Base-by-base conservation (phyloP, 1,284 basidiomycete species). In the Apiotrichum brassicae region DNA sequence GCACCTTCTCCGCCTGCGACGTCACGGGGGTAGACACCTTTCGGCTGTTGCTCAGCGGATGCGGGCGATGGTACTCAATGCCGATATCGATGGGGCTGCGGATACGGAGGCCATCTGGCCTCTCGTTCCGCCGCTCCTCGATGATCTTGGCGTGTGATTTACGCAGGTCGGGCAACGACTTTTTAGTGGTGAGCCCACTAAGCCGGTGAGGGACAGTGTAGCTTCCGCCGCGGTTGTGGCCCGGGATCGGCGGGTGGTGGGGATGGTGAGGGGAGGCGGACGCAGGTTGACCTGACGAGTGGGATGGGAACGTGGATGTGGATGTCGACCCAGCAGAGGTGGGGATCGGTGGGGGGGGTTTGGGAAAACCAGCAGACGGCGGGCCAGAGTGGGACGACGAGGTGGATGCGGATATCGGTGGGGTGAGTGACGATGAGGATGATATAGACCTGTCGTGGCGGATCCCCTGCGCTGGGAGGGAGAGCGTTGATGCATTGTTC, bases 151-250 rank as follows among this genome's bases (percentile, higher is more conserved):
- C 66, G 52, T 78, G 77, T 45, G 70, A 75, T 38, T 81, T 82
- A 20, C 87, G 81, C 42, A 95, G 75, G 64, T 95, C 90, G 9
- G 92, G 90, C 52, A 95, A 76, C 47, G 88, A 92, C 72, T 93
- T 89, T 74, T 89, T 91, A 26, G 77, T 76, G 1, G 77, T 67
- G 4, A 85, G 72, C 6, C 59, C 67, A 39, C 67, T 71, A 8
- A 65, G 55, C 8, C 72, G 60, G 28, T 72, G 71, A 4, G 66
- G 59, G 1, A 63, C 61, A 3, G 66, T 68, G 51, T 64, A 68
- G 55, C 72, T 72, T 9, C 66, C 64, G 16, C 70, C 71, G 12
- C 66, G 65, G 25, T 47, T 58, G 56, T 74, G 72, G 8, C 62
- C 42, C 12, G 32, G 33, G 23, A 34, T 16, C 1, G 32, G 42